These are phyloP conservation scores for Chalara sp. DNA, from an alignment of 2,329 filamentous ascomycete genomes.

Conservation along the genomic window DNA sequence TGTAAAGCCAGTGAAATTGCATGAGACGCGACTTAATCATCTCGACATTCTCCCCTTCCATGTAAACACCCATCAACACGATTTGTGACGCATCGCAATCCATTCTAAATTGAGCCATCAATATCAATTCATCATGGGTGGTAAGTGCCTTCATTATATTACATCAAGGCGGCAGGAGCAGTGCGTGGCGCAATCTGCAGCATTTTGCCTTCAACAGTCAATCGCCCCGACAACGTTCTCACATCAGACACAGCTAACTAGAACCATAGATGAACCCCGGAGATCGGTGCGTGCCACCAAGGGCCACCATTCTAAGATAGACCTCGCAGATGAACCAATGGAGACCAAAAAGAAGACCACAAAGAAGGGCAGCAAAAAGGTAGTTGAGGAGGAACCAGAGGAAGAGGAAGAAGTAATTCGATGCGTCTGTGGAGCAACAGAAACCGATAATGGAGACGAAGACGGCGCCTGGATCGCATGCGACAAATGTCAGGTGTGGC, in stretches of 20 bases:
- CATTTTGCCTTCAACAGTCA: too few relatives aligned
- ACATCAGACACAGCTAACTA: constrained; percentile 14
- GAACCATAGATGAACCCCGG: constrained; percentile 65
- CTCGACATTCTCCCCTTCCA: constrained; percentile 9
- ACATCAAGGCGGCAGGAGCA: too few relatives aligned
- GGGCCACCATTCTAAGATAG: constrained; percentile 87
- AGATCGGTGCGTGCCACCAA: constrained; percentile 95
- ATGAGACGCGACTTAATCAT: constrained; percentile 20
- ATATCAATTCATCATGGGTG: constrained; percentile 39
- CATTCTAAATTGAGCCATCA: constrained; percentile 8
- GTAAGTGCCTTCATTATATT: constrained; percentile 41
- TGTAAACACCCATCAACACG: constrained; percentile 20
- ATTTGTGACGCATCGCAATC: constrained; percentile 17
- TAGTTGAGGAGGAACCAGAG: constrained; percentile 37
- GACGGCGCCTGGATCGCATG: constrained; percentile 94
- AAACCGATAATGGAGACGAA: constrained; percentile 70
- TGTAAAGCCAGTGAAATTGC: constrained; percentile 27
- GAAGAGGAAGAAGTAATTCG: constrained; percentile 64
- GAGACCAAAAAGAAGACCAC: constrained; percentile 43
- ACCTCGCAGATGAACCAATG: constrained; percentile 58
- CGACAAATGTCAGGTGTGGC: constrained; percentile 88
- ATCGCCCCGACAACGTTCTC: too few relatives aligned
- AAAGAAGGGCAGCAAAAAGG: constrained; percentile 48
- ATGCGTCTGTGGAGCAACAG: constrained; percentile 85
- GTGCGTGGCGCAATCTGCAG: too few relatives aligned